These are phyloP conservation scores for Nicotiana obtusifolia DNA, from an alignment of 257 asterid genomes.

Conservation along the genomic window DNA sequence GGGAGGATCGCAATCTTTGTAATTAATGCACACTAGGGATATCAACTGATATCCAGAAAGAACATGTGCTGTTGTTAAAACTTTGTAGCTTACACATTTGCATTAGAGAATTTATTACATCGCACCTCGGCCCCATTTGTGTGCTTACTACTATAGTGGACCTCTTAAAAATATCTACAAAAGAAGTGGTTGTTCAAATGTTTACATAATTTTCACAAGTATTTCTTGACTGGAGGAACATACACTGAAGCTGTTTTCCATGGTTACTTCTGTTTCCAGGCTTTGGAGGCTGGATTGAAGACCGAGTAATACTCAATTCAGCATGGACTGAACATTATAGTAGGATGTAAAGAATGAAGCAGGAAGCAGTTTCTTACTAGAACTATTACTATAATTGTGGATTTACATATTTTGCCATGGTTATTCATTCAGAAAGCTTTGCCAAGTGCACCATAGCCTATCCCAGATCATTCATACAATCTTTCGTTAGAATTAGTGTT, in stretches of 20 bases:
- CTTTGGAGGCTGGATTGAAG: background rate
- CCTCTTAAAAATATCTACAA: background rate
- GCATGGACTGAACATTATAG: background rate
- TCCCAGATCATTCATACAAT: background rate
- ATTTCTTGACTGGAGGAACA: background rate
- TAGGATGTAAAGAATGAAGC: background rate
- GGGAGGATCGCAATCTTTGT: background rate
- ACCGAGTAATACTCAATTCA: background rate
- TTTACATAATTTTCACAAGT: background rate
- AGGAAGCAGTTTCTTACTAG: background rate
- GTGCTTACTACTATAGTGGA: background rate
- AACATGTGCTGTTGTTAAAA: background rate
- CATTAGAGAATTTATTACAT: background rate
- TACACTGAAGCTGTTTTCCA: background rate
- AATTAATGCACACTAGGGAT: background rate
- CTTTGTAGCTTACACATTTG: background rate
- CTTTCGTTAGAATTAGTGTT: background rate
- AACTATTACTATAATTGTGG: background rate
- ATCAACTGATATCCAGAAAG: background rate
- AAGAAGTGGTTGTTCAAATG: background rate
- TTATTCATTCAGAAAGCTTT: background rate
- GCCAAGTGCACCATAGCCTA: background rate
- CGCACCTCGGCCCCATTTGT: background rate
- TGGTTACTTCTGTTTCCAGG: background rate
- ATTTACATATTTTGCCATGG: background rate